Evolutionary conservation across 306 rosid species (phyloP).

Genomic region (Castanea mollissima): DNA sequence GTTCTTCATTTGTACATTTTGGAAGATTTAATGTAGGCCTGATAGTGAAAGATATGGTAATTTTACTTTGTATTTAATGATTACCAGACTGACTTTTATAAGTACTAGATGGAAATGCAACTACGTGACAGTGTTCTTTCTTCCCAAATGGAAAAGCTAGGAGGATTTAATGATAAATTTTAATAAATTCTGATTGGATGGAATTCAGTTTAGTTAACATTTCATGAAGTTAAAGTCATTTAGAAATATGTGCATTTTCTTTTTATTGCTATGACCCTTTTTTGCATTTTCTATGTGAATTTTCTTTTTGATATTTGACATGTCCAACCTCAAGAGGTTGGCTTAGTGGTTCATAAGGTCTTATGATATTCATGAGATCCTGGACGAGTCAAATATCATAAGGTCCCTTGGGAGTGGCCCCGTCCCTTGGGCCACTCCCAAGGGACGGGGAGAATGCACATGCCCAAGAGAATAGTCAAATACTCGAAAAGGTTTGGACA

Average conservation of each 20-base stretch:
- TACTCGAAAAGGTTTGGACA: too few species aligned
- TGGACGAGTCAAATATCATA: too few species aligned
- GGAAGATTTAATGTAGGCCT: neutral
- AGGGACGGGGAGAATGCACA: too few species aligned
- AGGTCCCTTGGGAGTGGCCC: too few species aligned
- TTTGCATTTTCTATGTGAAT: neutral
- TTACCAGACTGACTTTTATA: neutral
- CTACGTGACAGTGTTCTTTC: neutral
- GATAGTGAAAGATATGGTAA: neutral
- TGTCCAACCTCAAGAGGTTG: neutral
- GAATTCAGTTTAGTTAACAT: neutral
- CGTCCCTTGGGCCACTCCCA: too few species aligned
- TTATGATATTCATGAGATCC: too few species aligned
- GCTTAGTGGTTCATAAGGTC: too few species aligned
- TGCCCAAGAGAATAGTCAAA: too few species aligned
- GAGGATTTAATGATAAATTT: neutral
- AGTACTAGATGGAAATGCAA: neutral
- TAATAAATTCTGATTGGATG: neutral
- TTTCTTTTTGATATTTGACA: neutral
- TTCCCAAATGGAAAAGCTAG: neutral
- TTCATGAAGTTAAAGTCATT: neutral
- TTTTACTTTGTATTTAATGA: neutral
- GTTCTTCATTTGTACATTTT: neutral
- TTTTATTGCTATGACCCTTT: slow-evolving; percentile 4
- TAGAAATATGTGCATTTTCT: neutral